phyloP scores from a whole-genome alignment of 371 early-diverging fungal species.

The Capillidium heterosporum region DNA sequence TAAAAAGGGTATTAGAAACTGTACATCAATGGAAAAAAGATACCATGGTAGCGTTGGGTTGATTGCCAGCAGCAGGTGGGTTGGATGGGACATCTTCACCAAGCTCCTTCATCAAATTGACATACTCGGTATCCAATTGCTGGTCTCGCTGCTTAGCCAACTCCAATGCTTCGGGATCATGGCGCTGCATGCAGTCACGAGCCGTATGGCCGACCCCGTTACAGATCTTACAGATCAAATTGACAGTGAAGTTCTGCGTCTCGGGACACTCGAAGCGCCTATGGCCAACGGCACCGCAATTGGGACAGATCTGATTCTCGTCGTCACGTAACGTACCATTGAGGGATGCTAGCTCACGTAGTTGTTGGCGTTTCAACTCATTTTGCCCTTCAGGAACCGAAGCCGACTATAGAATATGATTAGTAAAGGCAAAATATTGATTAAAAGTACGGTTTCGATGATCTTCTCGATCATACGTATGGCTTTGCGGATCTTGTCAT shows the following conservation, averaged over 20 bases:
- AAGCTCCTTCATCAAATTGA: conserved; percentile 78
- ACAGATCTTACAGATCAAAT: conserved; percentile 77
- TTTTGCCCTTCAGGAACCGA: conserved; percentile 87
- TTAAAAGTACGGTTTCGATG: conserved; percentile 59
- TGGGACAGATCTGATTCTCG: conserved; percentile 81
- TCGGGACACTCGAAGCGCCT: conserved; percentile 86
- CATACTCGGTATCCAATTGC: conserved; percentile 75
- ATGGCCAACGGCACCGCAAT: conserved; percentile 87
- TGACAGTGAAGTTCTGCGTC: conserved; percentile 54
- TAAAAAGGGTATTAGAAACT: too few species aligned
- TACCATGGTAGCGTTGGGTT: too few species aligned
- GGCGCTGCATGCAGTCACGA: conserved; percentile 61
- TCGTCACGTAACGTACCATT: conserved; percentile 93
- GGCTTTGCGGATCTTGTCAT: conserved; percentile 72
- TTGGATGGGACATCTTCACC: conserved; percentile 41
- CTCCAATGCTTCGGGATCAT: conserved; percentile 50
- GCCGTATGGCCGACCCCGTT: conserved; percentile 83
- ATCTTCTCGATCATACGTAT: conserved; percentile 75
- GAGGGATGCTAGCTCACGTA: conserved; percentile 82
- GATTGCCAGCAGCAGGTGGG: conserved; percentile 11
- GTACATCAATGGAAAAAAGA: too few species aligned
- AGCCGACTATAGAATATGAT: conserved; percentile 33
- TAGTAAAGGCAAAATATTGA: background rate
- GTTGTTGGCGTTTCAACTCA: conserved; percentile 79
- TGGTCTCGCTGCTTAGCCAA: conserved; percentile 55